Evolutionary conservation across 768 basidiomycete genomes (phyloP).

Genomic region (Auricularia cornea): DNA sequence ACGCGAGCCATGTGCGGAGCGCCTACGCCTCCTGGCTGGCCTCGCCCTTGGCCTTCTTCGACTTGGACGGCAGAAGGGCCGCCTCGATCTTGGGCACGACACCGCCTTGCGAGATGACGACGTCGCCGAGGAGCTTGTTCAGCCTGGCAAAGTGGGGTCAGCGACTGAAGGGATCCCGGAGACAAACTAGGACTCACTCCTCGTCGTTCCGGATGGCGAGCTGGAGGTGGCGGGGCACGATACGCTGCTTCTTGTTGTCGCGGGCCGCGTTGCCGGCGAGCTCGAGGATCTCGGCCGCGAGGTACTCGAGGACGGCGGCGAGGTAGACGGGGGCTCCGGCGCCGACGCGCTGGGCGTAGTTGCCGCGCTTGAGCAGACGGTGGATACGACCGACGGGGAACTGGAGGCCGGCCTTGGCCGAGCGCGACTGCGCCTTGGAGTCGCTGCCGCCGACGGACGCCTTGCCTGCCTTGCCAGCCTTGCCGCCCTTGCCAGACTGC

Average conservation of each 20-base stretch:
- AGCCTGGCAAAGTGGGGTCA: conserved; percentile 21
- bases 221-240: conserved; percentile 90
- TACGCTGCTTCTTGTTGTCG: conserved; percentile 92
- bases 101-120: conserved; percentile 94
- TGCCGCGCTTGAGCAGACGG: conserved; percentile 78
- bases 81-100: conserved; percentile 77
- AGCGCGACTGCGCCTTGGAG: conserved; percentile 56
- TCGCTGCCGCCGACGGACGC: conserved; percentile 29
- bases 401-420: conserved; percentile 69
- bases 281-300: conserved; percentile 90
- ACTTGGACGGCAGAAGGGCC: conserved; percentile 49
- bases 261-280: conserved; percentile 85
- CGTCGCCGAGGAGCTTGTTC: conserved; percentile 64
- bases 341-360: conserved; percentile 82
- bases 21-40: conserved; percentile 39
- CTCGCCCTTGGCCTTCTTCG: conserved; percentile 41
- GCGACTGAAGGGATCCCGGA: not conserved
- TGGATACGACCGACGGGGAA: conserved; percentile 93
- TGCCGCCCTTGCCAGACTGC: conserved; percentile 48
- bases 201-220: conserved; percentile 93
- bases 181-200: conserved; percentile 37
- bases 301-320: conserved; percentile 86
- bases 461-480: conserved; percentile 47
- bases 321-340: conserved; percentile 88
- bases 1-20: too few relatives aligned